Evolutionary conservation across 176 grass and related monocot genomes (phyloP).

Genomic region (Ampelocalamus luodianensis): DNA sequence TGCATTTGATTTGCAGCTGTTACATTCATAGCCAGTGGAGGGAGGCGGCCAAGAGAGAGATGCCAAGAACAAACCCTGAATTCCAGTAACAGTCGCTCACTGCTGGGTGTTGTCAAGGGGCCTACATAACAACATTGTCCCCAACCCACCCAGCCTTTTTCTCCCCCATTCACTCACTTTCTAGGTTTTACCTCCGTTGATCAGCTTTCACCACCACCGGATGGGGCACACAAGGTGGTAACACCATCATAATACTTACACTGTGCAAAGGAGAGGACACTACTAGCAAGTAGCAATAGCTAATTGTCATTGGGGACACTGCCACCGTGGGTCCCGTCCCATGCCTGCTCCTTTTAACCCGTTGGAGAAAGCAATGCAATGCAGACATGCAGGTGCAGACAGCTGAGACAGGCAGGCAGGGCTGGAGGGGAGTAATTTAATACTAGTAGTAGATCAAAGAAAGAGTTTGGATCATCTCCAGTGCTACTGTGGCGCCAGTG

Average conservation of each 20-base stretch:
- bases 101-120: constrained; percentile 48
- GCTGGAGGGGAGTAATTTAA: constrained; percentile 16
- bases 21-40: no score
- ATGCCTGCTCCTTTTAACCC: constrained; percentile 9
- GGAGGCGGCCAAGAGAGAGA: constrained; percentile 33
- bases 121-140: constrained; percentile 4
- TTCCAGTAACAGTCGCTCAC: constrained; percentile 16
- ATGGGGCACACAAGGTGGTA: background rate
- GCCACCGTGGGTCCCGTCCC: background rate
- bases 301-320: constrained; percentile 27
- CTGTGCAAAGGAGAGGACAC: constrained; percentile 30
- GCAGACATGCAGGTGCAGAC: background rate
- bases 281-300: background rate
- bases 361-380: constrained; percentile 28
- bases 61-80: constrained; percentile 50
- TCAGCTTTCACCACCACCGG: constrained; percentile 39
- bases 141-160: background rate
- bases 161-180: background rate
- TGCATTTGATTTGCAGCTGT: constrained; percentile 7
- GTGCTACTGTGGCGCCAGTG: background rate
- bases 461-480: constrained; percentile 23
- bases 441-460: background rate
- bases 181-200: background rate
- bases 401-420: background rate
- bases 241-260: background rate